Evolutionary conservation across 2,329 filamentous ascomycete species (phyloP), one percentile per base, ranked within the genome.

Genomic region (Sarocladium strictum): DNA sequence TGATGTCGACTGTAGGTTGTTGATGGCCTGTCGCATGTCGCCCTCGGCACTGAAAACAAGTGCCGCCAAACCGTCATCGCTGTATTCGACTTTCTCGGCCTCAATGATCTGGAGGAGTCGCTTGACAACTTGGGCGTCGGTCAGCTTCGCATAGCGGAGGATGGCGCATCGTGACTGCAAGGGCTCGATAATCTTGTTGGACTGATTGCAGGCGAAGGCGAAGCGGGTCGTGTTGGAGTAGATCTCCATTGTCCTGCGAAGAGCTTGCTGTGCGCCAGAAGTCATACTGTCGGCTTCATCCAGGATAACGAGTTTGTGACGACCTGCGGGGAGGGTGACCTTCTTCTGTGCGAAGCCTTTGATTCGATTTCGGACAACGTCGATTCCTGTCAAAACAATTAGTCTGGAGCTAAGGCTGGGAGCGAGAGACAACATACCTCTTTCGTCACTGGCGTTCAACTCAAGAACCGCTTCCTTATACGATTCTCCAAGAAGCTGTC

Each of bases 211-310:
- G 2, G 94, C 94, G 65, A 99, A 99, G 0, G 94, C 94, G 66
- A 99, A 99, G 56, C 94, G 83, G 2, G 94, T 99, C 1, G 94
- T 99, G 59, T 91, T 87, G 40, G 90, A 95, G 75, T 97, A 97
- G 53, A 97, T 99, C 70, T 99, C 94, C 94, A 99, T 99, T 0
- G 94, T 99, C 58, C 94, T 81, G 61, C 94, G 84, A 33, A 99
- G 80, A 19, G 94, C 94, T 72, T 97, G 94, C 69, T 99, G 94
- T 2, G 94, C 94, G 53, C 94, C 94, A 23, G 89, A 89, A 1
- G 94, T 99, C 94, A 99, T 99, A 69, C 87, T 92, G 78, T 99
- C 94, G 56, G 94, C 94, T 76, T 99, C 94, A 71, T 99, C 94
- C 55, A 99, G 84, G 61, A 99, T 97, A 51, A 99, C 90, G 51